phyloP scores from a whole-genome alignment of 768 basidiomycete genomes.

The Lentinula sp. region DNA sequence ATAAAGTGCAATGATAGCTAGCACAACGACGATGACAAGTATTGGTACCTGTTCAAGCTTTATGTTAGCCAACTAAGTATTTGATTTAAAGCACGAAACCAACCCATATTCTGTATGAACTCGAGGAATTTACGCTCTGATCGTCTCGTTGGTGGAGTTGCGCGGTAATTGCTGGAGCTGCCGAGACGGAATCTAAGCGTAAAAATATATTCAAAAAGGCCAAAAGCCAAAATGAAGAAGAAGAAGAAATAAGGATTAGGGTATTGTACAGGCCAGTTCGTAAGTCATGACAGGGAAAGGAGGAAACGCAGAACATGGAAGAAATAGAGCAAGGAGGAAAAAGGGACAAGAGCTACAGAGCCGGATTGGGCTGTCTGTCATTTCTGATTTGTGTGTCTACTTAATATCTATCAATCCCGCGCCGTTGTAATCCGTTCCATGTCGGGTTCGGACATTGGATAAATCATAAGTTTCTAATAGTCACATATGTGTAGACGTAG shows the following conservation, averaged over 20 bases:
- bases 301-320: constrained; percentile 1
- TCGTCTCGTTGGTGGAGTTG: neutral
- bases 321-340: neutral
- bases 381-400: neutral
- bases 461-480: neutral
- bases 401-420: neutral
- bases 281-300: constrained; percentile 2
- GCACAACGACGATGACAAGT: constrained; percentile 22
- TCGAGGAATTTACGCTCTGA: neutral
- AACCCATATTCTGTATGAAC: constrained; percentile 2
- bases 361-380: neutral
- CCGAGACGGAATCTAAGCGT: constrained; percentile 1
- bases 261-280: constrained; percentile 5
- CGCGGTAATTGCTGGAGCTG: constrained; percentile 1
- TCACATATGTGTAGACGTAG: no score
- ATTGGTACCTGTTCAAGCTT: constrained; percentile 13
- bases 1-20: constrained; percentile 15
- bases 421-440: neutral
- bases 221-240: neutral
- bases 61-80: neutral
- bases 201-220: neutral
- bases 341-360: neutral
- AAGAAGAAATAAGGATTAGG: neutral
- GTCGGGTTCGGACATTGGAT: neutral
- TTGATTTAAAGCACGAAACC: neutral